These are phyloP conservation scores for Mycena chlorophos DNA, from an alignment of 768 basidiomycete species.

Conservation along the genomic window DNA sequence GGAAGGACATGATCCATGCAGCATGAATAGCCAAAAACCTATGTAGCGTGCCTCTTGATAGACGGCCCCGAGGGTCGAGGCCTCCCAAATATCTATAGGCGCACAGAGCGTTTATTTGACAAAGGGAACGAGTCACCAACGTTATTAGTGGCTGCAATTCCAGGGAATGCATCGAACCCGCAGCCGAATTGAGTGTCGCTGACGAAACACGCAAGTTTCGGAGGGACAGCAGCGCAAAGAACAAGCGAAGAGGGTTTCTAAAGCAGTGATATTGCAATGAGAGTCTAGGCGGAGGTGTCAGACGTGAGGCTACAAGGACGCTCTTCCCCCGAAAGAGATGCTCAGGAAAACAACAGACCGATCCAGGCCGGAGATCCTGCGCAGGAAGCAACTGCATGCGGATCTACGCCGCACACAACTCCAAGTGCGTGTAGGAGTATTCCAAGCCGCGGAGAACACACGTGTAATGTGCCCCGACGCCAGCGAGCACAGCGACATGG, in stretches of 20 bases:
- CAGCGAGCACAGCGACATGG: slow-evolving; percentile 75
- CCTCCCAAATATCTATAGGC: background rate
- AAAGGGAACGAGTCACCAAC: background rate
- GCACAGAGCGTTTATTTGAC: background rate
- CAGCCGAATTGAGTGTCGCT: slow-evolving; percentile 11
- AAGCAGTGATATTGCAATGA: slow-evolving; percentile 20
- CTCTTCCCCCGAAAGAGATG: background rate
- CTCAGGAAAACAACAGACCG: slow-evolving; percentile 8
- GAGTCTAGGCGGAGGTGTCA: slow-evolving; percentile 9
- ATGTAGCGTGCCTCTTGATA: too few species aligned
- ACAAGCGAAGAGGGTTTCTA: slow-evolving; percentile 1
- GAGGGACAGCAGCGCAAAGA: background rate
- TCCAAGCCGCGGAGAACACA: slow-evolving; percentile 56
- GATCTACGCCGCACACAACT: slow-evolving; percentile 27
- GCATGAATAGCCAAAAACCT: too few species aligned
- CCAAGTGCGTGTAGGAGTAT: slow-evolving; percentile 52
- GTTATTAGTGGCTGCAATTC: background rate
- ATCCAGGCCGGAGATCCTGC: slow-evolving; percentile 4
- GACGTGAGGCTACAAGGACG: slow-evolving; percentile 13
- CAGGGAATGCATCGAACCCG: background rate
- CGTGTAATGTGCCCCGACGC: slow-evolving; percentile 66
- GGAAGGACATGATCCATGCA: too few species aligned
- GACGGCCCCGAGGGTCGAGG: too few species aligned
- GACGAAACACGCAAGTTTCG: slow-evolving; percentile 9
- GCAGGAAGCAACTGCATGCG: background rate